phyloP scores from a whole-genome alignment of 192 early-diverging fungal species.

The Helicostylum pulchrum region DNA sequence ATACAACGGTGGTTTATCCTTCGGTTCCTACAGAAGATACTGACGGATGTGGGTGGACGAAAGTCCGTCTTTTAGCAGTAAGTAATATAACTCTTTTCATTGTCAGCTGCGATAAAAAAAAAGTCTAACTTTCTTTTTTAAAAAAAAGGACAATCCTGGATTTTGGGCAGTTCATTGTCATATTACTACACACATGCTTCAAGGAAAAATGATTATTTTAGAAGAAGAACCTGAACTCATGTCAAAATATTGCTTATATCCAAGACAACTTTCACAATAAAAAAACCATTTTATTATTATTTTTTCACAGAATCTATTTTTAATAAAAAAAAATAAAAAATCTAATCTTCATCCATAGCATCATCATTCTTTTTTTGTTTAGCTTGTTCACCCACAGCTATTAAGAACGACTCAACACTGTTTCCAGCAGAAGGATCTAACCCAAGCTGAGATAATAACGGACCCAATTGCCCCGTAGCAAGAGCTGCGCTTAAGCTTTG shows the following conservation, averaged over 20 bases:
- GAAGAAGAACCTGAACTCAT: constrained; percentile 26
- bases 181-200: constrained; percentile 45
- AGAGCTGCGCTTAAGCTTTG: constrained; percentile 21
- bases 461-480: constrained; percentile 17
- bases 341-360: neutral
- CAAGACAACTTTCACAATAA: neutral
- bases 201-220: constrained; percentile 27
- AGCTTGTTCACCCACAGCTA: constrained; percentile 5
- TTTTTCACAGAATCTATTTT: neutral
- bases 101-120: neutral
- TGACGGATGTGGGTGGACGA: constrained; percentile 25
- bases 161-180: constrained; percentile 36
- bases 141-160: constrained; percentile 39
- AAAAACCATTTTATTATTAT: neutral
- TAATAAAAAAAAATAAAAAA: too few relatives aligned
- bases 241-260: neutral
- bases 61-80: constrained; percentile 23
- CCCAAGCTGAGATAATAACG: constrained; percentile 16
- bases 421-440: constrained; percentile 24
- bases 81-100: constrained; percentile 6
- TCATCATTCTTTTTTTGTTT: constrained; percentile 11
- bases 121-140: constrained; percentile 9
- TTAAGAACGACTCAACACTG: neutral
- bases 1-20: constrained; percentile 21
- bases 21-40: neutral